Conservation (phyloP, 2,329 filamentous ascomycete species). For the Escovopsis sp. region DNA sequence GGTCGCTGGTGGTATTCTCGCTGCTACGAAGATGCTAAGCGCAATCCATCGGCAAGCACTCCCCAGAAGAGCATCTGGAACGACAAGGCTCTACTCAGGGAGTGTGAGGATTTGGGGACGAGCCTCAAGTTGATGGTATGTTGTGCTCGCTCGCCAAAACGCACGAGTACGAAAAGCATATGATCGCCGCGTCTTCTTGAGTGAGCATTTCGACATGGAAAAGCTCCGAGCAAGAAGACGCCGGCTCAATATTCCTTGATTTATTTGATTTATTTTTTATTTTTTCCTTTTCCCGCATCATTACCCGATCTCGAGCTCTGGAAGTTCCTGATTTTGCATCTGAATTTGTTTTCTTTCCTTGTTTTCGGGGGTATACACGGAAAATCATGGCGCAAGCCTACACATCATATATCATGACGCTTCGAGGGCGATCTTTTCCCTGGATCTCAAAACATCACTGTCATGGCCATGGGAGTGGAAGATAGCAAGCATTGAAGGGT, state of each 20-base stretch:
- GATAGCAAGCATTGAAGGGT: no score
- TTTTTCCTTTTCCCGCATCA: background rate
- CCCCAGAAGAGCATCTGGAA: slow-evolving; percentile 53
- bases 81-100: slow-evolving; percentile 58
- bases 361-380: no score
- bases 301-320: no score
- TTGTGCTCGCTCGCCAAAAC: slow-evolving; percentile 68
- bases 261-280: background rate
- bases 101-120: slow-evolving; percentile 77
- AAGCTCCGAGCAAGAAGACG: no score
- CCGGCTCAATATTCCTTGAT: background rate
- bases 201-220: no score
- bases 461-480: no score
- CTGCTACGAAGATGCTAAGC: slow-evolving; percentile 66
- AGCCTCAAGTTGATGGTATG: slow-evolving; percentile 86
- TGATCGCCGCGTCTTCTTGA: slow-evolving; percentile 11
- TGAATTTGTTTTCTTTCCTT: no score
- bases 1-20: slow-evolving; percentile 93
- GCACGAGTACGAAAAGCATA: slow-evolving; percentile 36
- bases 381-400: no score
- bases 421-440: no score
- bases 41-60: slow-evolving; percentile 19
- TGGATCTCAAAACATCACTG: no score
- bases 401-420: no score
- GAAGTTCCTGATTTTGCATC: no score